Evolutionary conservation across 805 yeast genomes (phyloP), one percentile per base, ranked within the genome.

Genomic region (Ogataea paraovalis): DNA sequence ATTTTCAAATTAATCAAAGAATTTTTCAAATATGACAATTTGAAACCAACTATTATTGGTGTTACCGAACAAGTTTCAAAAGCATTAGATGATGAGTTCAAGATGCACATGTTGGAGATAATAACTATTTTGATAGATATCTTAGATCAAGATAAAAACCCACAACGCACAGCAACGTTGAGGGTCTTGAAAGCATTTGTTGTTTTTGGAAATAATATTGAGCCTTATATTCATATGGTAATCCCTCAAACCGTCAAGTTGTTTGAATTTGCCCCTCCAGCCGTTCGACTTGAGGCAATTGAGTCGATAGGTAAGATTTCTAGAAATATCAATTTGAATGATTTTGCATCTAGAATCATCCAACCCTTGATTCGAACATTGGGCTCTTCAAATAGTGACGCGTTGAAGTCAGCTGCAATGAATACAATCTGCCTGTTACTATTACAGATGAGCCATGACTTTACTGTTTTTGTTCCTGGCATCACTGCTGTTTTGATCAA

Each of bases 61-160:
- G 76, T 92, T 30, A 79, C 91, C 20, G 97, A 92, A 61, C 80
- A 90, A 3, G 79, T 94, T 27, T 87, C 97, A 0, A 79, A 78
- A 44, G 90, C 97, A 0, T 70, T 94, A 43, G 96, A 89, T 48
- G 95, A 96, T 7, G 99, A 94, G 60, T 94, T 94, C 70, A 94
- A 89, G 57, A 74, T 83, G 64, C 84, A 85, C 60, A 71, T 94
- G 49, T 87, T 96, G 1, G 81, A 81, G 22, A 79, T 94, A 2
- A 73, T 94, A 38, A 87, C 94, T 0, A 69, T 87, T 38, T 73
- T 94, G 59, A 70, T 94, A 39, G 83, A 83, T 42, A 85, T 88
- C 4, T 71, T 94, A 43, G 95, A 87, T 45, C 80, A 79, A 44
- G 94, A 85, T 49, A 81, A 76, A 48, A 75, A 88, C 0, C 73